A percentile compares a stretch with the other conserved stretches of the same genome.
phyloP scores from a whole-genome alignment of 345 rosid genomes.

The Cardiospermum halicacabum region DNA sequence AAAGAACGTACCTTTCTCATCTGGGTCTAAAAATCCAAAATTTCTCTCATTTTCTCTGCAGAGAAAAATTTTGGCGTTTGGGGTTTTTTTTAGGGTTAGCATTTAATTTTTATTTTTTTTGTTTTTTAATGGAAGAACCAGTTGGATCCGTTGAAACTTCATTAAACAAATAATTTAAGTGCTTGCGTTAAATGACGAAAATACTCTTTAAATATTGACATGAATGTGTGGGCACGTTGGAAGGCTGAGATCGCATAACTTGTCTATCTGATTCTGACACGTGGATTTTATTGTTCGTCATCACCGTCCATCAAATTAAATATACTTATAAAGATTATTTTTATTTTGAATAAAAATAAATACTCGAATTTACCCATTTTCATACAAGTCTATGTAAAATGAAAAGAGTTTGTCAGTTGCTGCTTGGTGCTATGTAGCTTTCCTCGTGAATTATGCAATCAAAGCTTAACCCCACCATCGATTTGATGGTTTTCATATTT shows the following conservation, averaged over 20 bases:
- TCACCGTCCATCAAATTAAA: too few relatives aligned
- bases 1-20: slow-evolving; percentile 3
- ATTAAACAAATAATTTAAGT: neutral
- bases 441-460: too few relatives aligned
- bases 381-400: too few relatives aligned
- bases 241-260: neutral
- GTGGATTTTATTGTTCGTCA: neutral
- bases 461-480: too few relatives aligned
- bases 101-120: neutral
- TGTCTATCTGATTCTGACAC: neutral
- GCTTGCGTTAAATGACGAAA: neutral
- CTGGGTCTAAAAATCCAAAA: neutral
- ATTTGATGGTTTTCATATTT: too few relatives aligned
- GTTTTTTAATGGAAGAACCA: neutral
- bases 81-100: neutral
- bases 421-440: too few relatives aligned
- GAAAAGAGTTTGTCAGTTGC: too few relatives aligned
- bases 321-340: too few relatives aligned
- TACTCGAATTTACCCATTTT: too few relatives aligned
- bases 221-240: neutral
- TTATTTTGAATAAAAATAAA: too few relatives aligned
- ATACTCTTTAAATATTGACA: neutral
- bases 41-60: neutral
- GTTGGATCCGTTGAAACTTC: neutral
- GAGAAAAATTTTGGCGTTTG: neutral